Base-by-base conservation (phyloP, 306 rosid genomes). In the Ormosia semicastrata region DNA sequence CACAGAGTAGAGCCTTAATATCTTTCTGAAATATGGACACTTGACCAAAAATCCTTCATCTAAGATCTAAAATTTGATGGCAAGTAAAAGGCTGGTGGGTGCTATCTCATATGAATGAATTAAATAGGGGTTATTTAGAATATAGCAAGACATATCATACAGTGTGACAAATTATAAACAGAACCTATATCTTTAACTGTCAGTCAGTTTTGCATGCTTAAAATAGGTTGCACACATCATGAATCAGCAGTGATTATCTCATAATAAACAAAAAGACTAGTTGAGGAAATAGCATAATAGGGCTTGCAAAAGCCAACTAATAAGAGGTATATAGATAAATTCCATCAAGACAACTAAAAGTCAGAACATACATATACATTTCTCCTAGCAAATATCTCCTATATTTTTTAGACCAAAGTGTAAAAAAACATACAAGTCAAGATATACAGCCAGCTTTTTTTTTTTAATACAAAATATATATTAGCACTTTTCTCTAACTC, bases 161-260 rank as follows among this genome's bases (percentile, higher is more conserved):
- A 66, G 50, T 18, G 3, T 59, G 56, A 80, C 43, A 52, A 81
- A 73, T 63, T 63, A n/a, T n/a, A n/a, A n/a, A n/a, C n/a, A n/a
- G n/a, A n/a, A n/a, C n/a, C n/a, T n/a, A n/a, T 7, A 43, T 43
- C 72, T 43, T 2, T 5, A 40, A 34, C 24, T 54, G 49, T 33
- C 60, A 71, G 66, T 78, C 83, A 78, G 54, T n/a, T 4, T 17
- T 60, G 75, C 81, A 71, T 58, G 59, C 62, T 76, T 43, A 62
- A 80, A 39, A n/a, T 64, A 83, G 59, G 15, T 70, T 24, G 36
- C 78, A 75, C 77, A 30, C 59, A 52, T 49, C 76, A 34, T 64
- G 50, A 49, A 76, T 64, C 73, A 67, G 41, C 41, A 69, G 12
- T 30, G 1, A 72, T 9, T 3, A 71, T n/a, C 64, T 43, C 63